Conservation (phyloP, 192 early-diverging fungal species). For the Lobosporangium transversale region DNA sequence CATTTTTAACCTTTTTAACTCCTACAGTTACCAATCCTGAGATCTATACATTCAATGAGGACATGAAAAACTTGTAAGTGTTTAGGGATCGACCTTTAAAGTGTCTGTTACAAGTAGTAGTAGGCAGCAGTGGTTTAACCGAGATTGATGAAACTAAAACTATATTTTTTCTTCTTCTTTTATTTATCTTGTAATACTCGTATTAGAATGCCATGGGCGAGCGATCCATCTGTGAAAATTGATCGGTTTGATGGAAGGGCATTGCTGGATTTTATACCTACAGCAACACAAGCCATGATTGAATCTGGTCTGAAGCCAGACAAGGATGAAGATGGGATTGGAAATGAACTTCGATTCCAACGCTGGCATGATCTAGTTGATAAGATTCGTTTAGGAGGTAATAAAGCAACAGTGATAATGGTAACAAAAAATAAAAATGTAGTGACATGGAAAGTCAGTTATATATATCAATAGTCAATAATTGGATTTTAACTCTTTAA, state of each 20-base stretch:
- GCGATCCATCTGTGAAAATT: constrained; percentile 34
- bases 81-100: not conserved
- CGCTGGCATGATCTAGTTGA: constrained; percentile 45
- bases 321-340: constrained; percentile 41
- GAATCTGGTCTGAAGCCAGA: constrained; percentile 38
- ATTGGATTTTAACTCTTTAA: no score
- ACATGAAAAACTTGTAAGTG: constrained; percentile 30
- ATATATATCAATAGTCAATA: no score
- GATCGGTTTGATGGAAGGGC: constrained; percentile 48
- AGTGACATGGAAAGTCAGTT: no score
- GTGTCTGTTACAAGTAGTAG: not conserved
- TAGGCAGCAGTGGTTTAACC: no score
- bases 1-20: no score
- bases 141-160: no score
- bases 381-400: constrained; percentile 34
- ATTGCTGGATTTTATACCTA: constrained; percentile 33
- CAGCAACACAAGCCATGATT: constrained; percentile 10
- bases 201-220: constrained; percentile 43
- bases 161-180: not conserved
- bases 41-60: constrained; percentile 33
- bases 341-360: constrained; percentile 43
- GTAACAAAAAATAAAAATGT: not conserved
- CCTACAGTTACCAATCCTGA: constrained; percentile 34
- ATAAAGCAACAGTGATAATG: not conserved
- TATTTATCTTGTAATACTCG: not conserved